Evolutionary conservation across 2,329 filamentous ascomycete species (phyloP).

Genomic region (Xylaria sp.): DNA sequence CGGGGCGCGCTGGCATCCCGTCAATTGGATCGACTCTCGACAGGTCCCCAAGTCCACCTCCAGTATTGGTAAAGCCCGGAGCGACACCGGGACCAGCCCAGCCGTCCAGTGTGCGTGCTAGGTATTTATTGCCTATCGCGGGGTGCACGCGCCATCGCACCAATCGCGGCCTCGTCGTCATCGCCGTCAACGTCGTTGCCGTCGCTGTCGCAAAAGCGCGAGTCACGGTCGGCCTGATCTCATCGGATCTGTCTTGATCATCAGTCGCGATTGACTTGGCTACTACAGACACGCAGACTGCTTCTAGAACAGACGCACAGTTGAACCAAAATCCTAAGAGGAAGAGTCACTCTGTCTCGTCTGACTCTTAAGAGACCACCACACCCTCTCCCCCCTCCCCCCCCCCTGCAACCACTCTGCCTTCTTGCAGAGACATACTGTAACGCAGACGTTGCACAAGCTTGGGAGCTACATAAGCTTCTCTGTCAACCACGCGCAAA

Average conservation of each 20-base stretch:
- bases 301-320: neutral
- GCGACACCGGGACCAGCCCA: neutral
- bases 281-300: neutral
- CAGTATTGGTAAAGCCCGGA: slow-evolving; percentile 10
- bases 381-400: neutral
- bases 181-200: neutral
- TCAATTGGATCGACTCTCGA: slow-evolving; percentile 12
- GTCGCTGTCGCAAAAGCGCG: too few relatives aligned
- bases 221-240: neutral
- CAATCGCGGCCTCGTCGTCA: slow-evolving; percentile 8
- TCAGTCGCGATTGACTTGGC: too few relatives aligned
- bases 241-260: slow-evolving; percentile 2
- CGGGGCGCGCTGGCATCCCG: slow-evolving; percentile 6
- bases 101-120: neutral
- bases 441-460: slow-evolving; percentile 17
- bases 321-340: neutral
- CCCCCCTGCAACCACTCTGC: neutral
- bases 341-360: neutral
- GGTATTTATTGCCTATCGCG: neutral
- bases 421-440: slow-evolving; percentile 11
- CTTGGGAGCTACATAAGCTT: slow-evolving; percentile 9
- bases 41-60: neutral
- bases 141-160: slow-evolving; percentile 13
- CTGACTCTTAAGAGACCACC: neutral
- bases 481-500: slow-evolving; percentile 17